phyloP scores from a whole-genome alignment of 2,329 filamentous ascomycete genomes.

The Phoma herbarum region DNA sequence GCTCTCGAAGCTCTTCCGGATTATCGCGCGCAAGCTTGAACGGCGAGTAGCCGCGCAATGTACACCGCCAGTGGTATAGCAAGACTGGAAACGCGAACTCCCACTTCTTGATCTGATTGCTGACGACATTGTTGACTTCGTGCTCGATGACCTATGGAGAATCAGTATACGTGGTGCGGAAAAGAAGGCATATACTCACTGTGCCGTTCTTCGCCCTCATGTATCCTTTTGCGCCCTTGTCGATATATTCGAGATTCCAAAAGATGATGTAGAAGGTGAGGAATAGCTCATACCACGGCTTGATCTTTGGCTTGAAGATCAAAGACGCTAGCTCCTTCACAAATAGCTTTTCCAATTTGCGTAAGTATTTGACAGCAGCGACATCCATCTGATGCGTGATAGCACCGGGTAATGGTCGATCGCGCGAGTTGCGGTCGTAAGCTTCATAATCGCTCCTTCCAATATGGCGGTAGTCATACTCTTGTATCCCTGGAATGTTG shows the following conservation, averaged over 20 bases:
- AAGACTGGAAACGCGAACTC: conserved; percentile 45
- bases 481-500: conserved; percentile 44
- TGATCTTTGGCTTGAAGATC: conserved; percentile 47
- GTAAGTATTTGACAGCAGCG: conserved; percentile 44
- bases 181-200: conserved; percentile 31
- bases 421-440: conserved; percentile 45
- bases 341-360: conserved; percentile 42
- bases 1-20: conserved; percentile 42
- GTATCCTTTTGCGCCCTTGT: conserved; percentile 45
- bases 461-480: conserved; percentile 42
- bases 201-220: conserved; percentile 48
- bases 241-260: conserved; percentile 50
- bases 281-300: conserved; percentile 51
- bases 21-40: conserved; percentile 50
- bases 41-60: conserved; percentile 43
- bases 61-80: conserved; percentile 45
- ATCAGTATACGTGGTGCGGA: conserved; percentile 22
- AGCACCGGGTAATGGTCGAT: conserved; percentile 46
- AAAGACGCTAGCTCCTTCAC: conserved; percentile 39
- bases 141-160: conserved; percentile 38
- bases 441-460: conserved; percentile 48
- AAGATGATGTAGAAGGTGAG: conserved; percentile 48
- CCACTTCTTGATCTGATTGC: conserved; percentile 47
- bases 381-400: conserved; percentile 51
- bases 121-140: conserved; percentile 46